phyloP scores from a whole-genome alignment of 306 rosid genomes.

The Hylodesmum podocarpum region DNA sequence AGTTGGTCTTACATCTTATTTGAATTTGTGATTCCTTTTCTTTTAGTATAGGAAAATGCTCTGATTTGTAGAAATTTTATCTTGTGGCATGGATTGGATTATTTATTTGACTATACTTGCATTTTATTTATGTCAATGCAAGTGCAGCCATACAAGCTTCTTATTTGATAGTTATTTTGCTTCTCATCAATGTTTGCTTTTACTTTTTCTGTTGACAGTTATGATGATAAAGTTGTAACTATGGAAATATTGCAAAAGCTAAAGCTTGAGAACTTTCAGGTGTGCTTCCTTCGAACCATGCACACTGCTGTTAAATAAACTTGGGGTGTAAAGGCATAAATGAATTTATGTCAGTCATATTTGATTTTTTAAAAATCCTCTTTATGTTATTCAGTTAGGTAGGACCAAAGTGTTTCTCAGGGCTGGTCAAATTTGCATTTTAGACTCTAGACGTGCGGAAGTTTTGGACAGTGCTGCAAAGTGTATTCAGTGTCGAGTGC shows the following conservation, averaged over 20 bases:
- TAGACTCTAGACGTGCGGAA: slow-evolving; percentile 73
- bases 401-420: slow-evolving; percentile 82
- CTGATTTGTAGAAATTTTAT: not conserved
- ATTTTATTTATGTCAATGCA: not conserved
- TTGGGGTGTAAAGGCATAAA: not conserved
- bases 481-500: slow-evolving; percentile 59
- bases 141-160: not conserved
- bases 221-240: slow-evolving; percentile 61
- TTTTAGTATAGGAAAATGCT: not conserved
- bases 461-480: slow-evolving; percentile 82
- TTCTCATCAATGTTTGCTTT: not conserved
- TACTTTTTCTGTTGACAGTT: slow-evolving; percentile 43
- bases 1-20: not conserved
- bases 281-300: slow-evolving; percentile 18
- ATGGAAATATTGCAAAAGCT: slow-evolving; percentile 62
- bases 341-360: not conserved
- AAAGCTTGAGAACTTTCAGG: slow-evolving; percentile 82
- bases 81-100: not conserved
- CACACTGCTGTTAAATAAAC: not conserved
- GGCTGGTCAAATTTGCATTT: slow-evolving; percentile 88
- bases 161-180: not conserved
- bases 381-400: slow-evolving; percentile 60
- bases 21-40: not conserved
- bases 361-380: not conserved
- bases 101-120: not conserved